phyloP scores from a whole-genome alignment of 495 filamentous ascomycete species.

The Daldinia decipiens region DNA sequence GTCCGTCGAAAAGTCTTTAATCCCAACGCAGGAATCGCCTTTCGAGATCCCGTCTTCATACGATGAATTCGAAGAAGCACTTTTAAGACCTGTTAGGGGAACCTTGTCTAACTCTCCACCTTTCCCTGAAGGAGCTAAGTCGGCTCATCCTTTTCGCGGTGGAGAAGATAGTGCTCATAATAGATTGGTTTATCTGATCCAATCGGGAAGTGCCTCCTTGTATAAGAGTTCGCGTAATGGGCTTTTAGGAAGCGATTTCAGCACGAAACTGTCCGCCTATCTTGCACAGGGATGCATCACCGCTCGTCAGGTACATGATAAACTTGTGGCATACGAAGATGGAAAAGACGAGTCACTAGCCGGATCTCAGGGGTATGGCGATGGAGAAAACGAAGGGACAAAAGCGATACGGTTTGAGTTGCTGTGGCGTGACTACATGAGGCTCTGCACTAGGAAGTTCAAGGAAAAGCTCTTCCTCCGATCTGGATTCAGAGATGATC shows the following conservation, averaged over 20 bases:
- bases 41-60: conserved; percentile 68
- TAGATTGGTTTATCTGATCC: conserved; percentile 67
- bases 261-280: conserved; percentile 75
- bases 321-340: conserved; percentile 70
- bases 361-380: conserved; percentile 62
- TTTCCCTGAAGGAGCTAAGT: conserved; percentile 59
- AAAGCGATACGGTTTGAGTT: conserved; percentile 73
- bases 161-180: conserved; percentile 66
- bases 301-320: conserved; percentile 71
- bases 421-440: conserved; percentile 81
- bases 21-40: conserved; percentile 65
- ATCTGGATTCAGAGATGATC: conserved; percentile 65
- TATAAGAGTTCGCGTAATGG: conserved; percentile 78
- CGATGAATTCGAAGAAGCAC: conserved; percentile 58
- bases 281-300: conserved; percentile 74
- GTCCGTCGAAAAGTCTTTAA: conserved; percentile 54
- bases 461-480: conserved; percentile 67
- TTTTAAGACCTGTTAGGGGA: conserved; percentile 62
- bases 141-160: conserved; percentile 73
- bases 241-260: conserved; percentile 71
- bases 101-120: conserved; percentile 51
- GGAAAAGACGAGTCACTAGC: conserved; percentile 55
- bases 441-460: conserved; percentile 73
- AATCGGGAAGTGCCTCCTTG: conserved; percentile 62
- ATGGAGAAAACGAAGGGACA: conserved; percentile 75